Conservation (phyloP, 2,329 filamentous ascomycete genomes). For the Ophiostoma quercus region DNA sequence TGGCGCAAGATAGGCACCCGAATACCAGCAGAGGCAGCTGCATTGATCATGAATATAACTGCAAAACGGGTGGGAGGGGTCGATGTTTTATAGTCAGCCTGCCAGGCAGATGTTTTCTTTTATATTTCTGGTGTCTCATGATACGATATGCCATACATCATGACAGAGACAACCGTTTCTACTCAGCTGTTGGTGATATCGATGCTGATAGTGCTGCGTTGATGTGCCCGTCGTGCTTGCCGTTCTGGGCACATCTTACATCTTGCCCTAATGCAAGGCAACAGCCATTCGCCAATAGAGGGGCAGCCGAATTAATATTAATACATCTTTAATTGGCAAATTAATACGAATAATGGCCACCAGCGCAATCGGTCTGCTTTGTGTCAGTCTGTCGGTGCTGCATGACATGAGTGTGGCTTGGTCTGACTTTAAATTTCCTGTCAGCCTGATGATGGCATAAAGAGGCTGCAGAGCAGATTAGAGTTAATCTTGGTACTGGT, state of each 20-base stretch:
- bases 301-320: background rate
- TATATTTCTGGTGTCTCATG: background rate
- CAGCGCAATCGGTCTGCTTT: background rate
- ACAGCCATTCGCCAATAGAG: conserved; percentile 26
- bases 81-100: background rate
- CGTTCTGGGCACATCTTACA: conserved; percentile 10
- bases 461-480: background rate
- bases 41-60: background rate
- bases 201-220: background rate
- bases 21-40: background rate
- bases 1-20: background rate
- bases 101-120: background rate
- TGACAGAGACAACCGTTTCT: background rate
- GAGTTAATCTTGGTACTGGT: background rate
- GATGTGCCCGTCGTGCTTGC: conserved; percentile 1
- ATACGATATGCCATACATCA: background rate
- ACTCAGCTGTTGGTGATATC: background rate
- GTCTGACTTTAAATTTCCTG: background rate
- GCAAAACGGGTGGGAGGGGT: background rate
- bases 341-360: background rate
- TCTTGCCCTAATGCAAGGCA: conserved; percentile 26
- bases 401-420: background rate
- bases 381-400: too few species aligned
- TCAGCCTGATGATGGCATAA: background rate
- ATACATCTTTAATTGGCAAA: background rate